Evolutionary conservation across 129 eudicot genomes (phyloP), one percentile per base, ranked within the genome.

Genomic region (Oenanthe sinensis): DNA sequence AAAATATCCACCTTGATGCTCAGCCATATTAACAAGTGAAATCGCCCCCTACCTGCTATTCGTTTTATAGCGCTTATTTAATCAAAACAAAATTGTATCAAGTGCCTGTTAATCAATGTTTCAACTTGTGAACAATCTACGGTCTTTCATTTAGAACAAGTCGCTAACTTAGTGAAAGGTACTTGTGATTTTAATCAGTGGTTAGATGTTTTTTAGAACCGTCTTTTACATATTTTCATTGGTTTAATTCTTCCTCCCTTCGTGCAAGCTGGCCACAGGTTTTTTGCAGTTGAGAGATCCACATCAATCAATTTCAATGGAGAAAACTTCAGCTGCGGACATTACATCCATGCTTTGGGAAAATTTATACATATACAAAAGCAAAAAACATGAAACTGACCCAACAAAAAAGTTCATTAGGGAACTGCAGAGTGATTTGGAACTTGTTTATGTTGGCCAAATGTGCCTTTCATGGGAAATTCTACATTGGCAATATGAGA

Each of bases 401-500:
- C 97, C 95, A 12, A 87, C 87, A 78, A 76, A 72, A 50, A 96
- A 85, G 81, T 90, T 92, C 67, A 80, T 87, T 62, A 81, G 84
- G 77, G 99, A 96, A 81, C 65, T 96, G 71, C 84, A 88, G 76
- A 86, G 95, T 49, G 97, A 96, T 73, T 85, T 96, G 60, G 99
- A 96, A 75, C 87, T 85, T 24, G 91, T 92, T 22, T 96, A 96
- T 76, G 97, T 96, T n/a, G 93, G 97, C 36, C 99, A 96, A 76
- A 89, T 92, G 95, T 92, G 99, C 76, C 92, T 96, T 52, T 96
- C 99, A 0, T 96, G 99, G 99, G 99, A 96, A 81, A 79, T 96
- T 74, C 81, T 96, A 8, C 91, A 87, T 33, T 92, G 99, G 99
- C 91, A 96, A 83, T 92, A 96, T 75, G 96, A 84, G 75, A 92